Conservation (phyloP, 345 rosid genomes). For the Eucalyptus albens region DNA sequence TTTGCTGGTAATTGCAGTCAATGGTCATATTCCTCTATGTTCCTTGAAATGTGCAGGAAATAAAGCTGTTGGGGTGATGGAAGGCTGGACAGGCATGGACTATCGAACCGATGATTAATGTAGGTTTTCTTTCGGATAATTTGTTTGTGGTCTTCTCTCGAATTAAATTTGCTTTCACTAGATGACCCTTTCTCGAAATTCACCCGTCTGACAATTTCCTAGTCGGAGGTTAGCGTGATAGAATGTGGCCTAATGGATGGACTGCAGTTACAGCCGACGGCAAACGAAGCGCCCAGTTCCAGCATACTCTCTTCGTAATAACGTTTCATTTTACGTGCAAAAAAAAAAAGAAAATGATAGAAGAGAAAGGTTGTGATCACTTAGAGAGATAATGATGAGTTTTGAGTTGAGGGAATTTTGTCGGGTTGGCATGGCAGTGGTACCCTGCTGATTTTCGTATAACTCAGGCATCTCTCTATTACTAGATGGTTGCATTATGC, state of each 20-base stretch:
- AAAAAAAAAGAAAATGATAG: neutral
- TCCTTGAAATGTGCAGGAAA: constrained; percentile 58
- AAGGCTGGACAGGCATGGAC: constrained; percentile 94
- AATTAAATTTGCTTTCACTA: neutral
- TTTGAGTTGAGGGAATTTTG: neutral
- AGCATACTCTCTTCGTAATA: constrained; percentile 84
- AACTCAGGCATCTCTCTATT: neutral
- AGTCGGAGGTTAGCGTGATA: constrained; percentile 71
- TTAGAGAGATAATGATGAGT: neutral
- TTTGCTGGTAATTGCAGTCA: neutral
- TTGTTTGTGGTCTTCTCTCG: neutral
- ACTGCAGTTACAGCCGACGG: constrained; percentile 92
- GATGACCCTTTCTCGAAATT: neutral
- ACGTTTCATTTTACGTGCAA: neutral
- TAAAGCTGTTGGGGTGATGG: constrained; percentile 91
- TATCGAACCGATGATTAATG: constrained; percentile 96
- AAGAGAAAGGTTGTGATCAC: no score
- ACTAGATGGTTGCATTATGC: neutral
- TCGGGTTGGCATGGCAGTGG: neutral
- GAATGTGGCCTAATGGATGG: constrained; percentile 98
- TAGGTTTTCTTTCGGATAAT: constrained; percentile 27
- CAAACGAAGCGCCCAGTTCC: constrained; percentile 93
- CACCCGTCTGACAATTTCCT: neutral
- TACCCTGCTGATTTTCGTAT: neutral
- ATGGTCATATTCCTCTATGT: neutral